A percentile compares a stretch with the other conserved stretches of the same genome.
Conservation (phyloP, 176 grass and related monocot genomes). For the Secale cereale region DNA sequence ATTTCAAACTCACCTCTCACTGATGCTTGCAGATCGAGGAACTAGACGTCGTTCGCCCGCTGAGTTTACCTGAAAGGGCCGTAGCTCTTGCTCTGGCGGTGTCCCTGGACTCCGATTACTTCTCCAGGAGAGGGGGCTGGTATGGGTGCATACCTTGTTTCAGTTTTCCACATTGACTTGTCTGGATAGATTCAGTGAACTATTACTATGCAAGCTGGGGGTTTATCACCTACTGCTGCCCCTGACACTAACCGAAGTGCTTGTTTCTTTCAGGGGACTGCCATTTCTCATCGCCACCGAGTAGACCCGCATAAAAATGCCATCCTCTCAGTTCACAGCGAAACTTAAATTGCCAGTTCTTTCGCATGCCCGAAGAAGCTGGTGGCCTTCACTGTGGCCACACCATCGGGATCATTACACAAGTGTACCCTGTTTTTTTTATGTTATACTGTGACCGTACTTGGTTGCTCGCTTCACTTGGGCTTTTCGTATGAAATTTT, state of each 20-base stretch:
- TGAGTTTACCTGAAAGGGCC: constrained; percentile 81
- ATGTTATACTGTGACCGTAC: background rate
- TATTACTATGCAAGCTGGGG: background rate
- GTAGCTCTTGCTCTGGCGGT: constrained; percentile 84
- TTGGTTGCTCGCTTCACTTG: background rate
- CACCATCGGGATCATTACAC: background rate
- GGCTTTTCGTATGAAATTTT: background rate
- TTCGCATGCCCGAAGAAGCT: constrained; percentile 10
- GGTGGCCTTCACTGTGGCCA: background rate
- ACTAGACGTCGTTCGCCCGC: constrained; percentile 56
- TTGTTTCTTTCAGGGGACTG: constrained; percentile 75
- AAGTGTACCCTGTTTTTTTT: background rate
- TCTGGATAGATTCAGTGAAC: background rate
- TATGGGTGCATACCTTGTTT: constrained; percentile 37
- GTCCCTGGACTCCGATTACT: constrained; percentile 86
- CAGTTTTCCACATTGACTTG: background rate
- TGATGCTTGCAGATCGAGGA: constrained; percentile 56
- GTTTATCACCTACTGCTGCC: background rate
- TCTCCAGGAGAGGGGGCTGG: constrained; percentile 85
- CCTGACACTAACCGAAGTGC: constrained; percentile 16
- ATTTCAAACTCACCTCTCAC: background rate
- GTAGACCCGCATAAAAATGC: constrained; percentile 14
- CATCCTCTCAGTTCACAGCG: background rate
- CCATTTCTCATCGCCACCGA: constrained; percentile 77
- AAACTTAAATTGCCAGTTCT: background rate